Evolutionary conservation across 2,329 filamentous ascomycete species (phyloP).

Genomic region (Alternaria triticina): DNA sequence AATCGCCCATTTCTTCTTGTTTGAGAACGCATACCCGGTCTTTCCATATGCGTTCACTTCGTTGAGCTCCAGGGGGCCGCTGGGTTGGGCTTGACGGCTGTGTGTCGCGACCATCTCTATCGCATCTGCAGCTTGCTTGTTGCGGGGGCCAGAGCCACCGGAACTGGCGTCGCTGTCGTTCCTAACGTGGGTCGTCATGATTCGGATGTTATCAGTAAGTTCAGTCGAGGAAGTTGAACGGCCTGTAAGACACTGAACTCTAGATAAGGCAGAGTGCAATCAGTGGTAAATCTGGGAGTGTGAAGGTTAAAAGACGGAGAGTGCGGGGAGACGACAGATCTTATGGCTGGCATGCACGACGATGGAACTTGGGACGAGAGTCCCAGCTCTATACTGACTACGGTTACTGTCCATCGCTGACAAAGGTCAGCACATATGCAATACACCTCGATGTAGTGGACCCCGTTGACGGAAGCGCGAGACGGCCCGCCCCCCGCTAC

Average conservation of each 20-base stretch:
- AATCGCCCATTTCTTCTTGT: conserved; percentile 61
- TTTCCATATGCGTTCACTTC: conserved; percentile 28
- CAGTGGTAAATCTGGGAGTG: background rate
- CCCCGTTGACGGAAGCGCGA: background rate
- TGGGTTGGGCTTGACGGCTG: background rate
- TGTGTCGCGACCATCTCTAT: conserved; percentile 10
- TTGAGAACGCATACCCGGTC: conserved; percentile 55
- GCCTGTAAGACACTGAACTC: background rate
- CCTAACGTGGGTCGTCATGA: conserved; percentile 6
- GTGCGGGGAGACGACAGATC: background rate
- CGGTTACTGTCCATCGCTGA: background rate
- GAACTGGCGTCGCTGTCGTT: conserved; percentile 9
- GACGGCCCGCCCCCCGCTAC: conserved; percentile 4
- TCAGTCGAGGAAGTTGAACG: background rate
- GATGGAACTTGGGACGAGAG: background rate
- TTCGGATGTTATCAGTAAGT: background rate
- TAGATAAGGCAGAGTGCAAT: background rate
- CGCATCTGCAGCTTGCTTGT: conserved; percentile 1
- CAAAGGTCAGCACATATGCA: background rate
- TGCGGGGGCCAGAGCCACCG: conserved; percentile 1
- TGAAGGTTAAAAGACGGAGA: background rate
- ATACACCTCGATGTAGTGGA: conserved; percentile 1
- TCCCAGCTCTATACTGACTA: background rate
- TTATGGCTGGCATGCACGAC: background rate
- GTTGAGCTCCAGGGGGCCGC: conserved; percentile 15